phyloP scores from a whole-genome alignment of 1,284 basidiomycete species.

The Agaricales sp. region DNA sequence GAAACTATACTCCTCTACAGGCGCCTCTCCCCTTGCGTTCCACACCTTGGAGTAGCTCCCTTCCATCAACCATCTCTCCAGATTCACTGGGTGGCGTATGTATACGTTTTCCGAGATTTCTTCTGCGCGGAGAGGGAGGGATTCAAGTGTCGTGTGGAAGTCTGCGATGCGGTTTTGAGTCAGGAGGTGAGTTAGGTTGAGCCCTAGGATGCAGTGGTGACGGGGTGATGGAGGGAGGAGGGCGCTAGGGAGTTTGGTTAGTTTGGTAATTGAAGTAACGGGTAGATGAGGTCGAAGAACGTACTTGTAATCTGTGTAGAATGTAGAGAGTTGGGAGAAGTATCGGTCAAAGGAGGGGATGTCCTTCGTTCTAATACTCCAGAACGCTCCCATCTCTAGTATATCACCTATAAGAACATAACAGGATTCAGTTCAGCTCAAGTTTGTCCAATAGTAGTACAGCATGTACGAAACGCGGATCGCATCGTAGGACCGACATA shows the following conservation, averaged over 20 bases:
- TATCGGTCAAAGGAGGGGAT: constrained; percentile 92
- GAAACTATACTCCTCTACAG: constrained; percentile 81
- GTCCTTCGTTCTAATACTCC: constrained; percentile 82
- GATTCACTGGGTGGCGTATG: constrained; percentile 79
- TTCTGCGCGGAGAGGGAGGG: constrained; percentile 71
- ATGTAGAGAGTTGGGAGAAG: constrained; percentile 85
- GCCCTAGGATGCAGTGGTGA: constrained; percentile 83
- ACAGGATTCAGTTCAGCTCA: constrained; percentile 4
- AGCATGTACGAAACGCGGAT: too few species aligned
- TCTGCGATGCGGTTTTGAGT: constrained; percentile 95
- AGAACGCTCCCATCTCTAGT: constrained; percentile 92
- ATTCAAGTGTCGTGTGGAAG: constrained; percentile 98
- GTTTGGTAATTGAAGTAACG: constrained; percentile 3
- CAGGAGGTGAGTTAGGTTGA: constrained; percentile 90
- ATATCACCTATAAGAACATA: constrained; percentile 54
- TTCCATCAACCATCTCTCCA: constrained; percentile 98
- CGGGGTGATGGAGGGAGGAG: constrained; percentile 74
- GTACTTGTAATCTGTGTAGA: constrained; percentile 84
- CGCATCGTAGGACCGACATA: not conserved
- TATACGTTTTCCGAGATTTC: constrained; percentile 68
- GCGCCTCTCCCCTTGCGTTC: constrained; percentile 85
- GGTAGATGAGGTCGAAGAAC: constrained; percentile 8
- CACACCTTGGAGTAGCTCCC: constrained; percentile 98
- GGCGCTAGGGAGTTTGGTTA: constrained; percentile 31
- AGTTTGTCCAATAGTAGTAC: too few species aligned